These are phyloP conservation scores for Cylindrodendrum hubeiense DNA, from an alignment of 2,329 filamentous ascomycete species.

Conservation along the genomic window DNA sequence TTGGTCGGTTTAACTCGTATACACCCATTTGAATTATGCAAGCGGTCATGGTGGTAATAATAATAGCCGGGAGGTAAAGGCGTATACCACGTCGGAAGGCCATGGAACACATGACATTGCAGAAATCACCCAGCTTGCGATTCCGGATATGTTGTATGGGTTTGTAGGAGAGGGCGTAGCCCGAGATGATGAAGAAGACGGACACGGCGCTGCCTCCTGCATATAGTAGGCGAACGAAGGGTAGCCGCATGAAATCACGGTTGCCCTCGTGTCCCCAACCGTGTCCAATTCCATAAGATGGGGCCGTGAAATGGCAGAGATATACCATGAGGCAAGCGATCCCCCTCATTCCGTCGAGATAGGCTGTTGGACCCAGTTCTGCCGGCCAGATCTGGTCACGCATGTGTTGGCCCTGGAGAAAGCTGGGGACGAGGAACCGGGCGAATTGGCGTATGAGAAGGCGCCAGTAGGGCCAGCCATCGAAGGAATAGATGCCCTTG, in stretches of 20 bases:
- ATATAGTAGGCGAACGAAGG: conserved; percentile 65
- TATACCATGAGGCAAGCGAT: conserved; percentile 67
- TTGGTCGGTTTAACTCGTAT: conserved; percentile 62
- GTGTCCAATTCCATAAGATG: conserved; percentile 62
- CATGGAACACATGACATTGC: conserved; percentile 60
- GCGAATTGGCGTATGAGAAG: conserved; percentile 43
- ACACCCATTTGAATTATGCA: conserved; percentile 58
- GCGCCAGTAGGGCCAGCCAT: too few relatives aligned
- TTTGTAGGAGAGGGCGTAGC: conserved; percentile 69
- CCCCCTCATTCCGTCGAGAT: conserved; percentile 70
- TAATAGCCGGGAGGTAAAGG: conserved; percentile 63
- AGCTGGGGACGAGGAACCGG: conserved; percentile 64
- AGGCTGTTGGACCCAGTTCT: conserved; percentile 64
- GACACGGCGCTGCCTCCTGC: conserved; percentile 68
- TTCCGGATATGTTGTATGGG: conserved; percentile 59
- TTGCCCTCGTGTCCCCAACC: conserved; percentile 60
- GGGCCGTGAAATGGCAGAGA: conserved; percentile 68
- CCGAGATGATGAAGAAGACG: conserved; percentile 73
- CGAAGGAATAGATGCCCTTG: too few relatives aligned
- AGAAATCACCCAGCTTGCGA: conserved; percentile 52
- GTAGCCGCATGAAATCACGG: conserved; percentile 62
- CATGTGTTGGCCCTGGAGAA: conserved; percentile 58
- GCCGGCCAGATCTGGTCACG: conserved; percentile 54
- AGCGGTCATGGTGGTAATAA: conserved; percentile 62
- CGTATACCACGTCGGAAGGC: conserved; percentile 65